Evolutionary conservation across 768 basidiomycete species (phyloP), one percentile per base, ranked within the genome.

Genomic region (Naganishia antarctica): DNA sequence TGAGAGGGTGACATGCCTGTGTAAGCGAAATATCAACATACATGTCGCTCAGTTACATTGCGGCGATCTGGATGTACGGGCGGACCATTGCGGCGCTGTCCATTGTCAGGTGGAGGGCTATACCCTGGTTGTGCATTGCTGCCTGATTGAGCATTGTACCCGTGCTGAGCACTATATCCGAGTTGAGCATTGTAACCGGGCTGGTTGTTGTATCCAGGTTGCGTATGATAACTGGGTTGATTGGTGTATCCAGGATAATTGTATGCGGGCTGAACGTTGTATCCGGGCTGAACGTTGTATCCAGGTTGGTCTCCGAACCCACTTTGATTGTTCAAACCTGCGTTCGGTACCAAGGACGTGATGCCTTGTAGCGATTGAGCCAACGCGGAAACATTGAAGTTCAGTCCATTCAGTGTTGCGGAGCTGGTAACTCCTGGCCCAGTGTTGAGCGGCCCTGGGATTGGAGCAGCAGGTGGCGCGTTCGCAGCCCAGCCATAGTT

Each of bases 301-400:
- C 37, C 37, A 40, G 37, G 37, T 40, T 40, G 37, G 37, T 7
- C 37, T 7, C 7, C 16, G 37, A 40, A 40, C 7, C 37, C 37
- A 40, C 8, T 7, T 16, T 40, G 37, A 40, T 7, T 16, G 37
- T 40, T 40, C 8, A 40, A 40, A 12, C 43, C 43, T 7, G 43
- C 6, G n/a, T 44, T 44, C 13, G 5, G 13, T 6, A n/a, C 18
- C 43, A 44, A 44, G n/a, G 9, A 7, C n/a, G 43, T 9, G n/a
- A 44, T 9, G 43, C 43, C n/a, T 44, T 44, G n/a, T n/a, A n/a
- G n/a, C n/a, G n/a, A n/a, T n/a, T n/a, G 43, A n/a, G 43, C 43
- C 43, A 44, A 44, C 43, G 43, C 43, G 43, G 43, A 44, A 44
- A 44, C 43, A 18, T 44, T 44, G 43, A 44, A 44, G 43, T 44